These are phyloP conservation scores for Zea luxurians DNA, from an alignment of 176 grass and related monocot genomes.

Conservation along the genomic window DNA sequence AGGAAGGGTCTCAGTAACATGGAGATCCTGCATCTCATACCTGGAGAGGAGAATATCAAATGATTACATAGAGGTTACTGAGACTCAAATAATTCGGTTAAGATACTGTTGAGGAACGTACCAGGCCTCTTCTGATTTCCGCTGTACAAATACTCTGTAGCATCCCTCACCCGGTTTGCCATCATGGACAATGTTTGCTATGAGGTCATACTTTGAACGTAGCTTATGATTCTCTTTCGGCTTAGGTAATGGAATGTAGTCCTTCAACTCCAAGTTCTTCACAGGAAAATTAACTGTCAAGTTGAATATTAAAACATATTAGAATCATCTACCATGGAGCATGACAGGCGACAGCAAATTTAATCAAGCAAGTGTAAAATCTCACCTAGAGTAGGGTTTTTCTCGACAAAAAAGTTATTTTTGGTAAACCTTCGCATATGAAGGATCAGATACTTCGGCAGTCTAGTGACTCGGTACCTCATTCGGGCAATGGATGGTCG, in stretches of 20 bases:
- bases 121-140: conserved; percentile 93
- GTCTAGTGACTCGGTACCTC: conserved; percentile 81
- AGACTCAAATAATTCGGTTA: not conserved
- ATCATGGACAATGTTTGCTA: conserved; percentile 94
- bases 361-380: not conserved
- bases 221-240: conserved; percentile 68
- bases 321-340: conserved; percentile 8
- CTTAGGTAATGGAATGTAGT: conserved; percentile 87
- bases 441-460: conserved; percentile 89
- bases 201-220: conserved; percentile 88
- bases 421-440: conserved; percentile 95
- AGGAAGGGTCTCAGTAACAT: conserved; percentile 95
- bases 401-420: conserved; percentile 95
- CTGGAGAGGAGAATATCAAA: conserved; percentile 39
- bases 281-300: conserved; percentile 86
- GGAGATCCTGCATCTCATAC: conserved; percentile 99
- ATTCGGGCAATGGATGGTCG: conserved; percentile 85
- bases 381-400: conserved; percentile 92
- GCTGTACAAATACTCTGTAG: conserved; percentile 92
- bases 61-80: not conserved
- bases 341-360: not conserved
- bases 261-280: conserved; percentile 98
- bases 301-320: conserved; percentile 11
- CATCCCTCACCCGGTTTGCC: conserved; percentile 91
- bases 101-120: conserved; percentile 34